Base-by-base conservation (phyloP, 176 grass and related monocot genomes). In the Poa pratensis region DNA sequence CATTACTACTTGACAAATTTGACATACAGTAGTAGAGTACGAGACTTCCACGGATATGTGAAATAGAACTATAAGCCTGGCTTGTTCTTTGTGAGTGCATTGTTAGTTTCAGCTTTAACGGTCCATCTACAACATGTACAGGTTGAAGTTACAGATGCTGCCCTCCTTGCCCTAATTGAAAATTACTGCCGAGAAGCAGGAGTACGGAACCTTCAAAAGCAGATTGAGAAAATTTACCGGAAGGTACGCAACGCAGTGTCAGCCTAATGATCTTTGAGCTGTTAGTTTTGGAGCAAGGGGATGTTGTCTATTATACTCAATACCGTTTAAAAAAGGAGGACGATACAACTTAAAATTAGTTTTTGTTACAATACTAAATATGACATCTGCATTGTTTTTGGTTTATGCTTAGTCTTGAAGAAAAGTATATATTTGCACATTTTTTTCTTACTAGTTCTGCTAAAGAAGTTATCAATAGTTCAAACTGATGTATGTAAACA, bases 161-260 rank as follows among this genome's bases (percentile, higher is more conserved):
- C 96, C 83, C 90, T 99, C 78, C 96, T 99, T 79, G 74, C 90
- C 62, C 88, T 99, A 30, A 92, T 99, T 77, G 93, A 99, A 85
- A 96, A 92, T 79, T 99, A 99, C 85, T 99, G 96, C 75, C 86
- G 90, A 86, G 96, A 99, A 99, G 93, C 96, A 79, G 96, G 96
- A 65, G 96, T 99, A 39, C 92, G 96, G 61, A 99, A 99, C 65
- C 93, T 99, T 88, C 93, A 99, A 91, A 99, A 96, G 69, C 91
- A 96, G 69, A 96, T 99, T 77, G 93, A 99, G 89, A 99, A 94
- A 83, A 99, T 99, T 89, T 99, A 99, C 84, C 90, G 96, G 52
- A 99, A 99, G 96, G 96, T 99, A 71, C 12, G 54, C 49, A 35
- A 77, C 65, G 34, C 18, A 75, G 77, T 42, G 79, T 88, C 22